Conservation (phyloP, 2,329 filamentous ascomycete species). For the Pyrenophora tritici-repentis region DNA sequence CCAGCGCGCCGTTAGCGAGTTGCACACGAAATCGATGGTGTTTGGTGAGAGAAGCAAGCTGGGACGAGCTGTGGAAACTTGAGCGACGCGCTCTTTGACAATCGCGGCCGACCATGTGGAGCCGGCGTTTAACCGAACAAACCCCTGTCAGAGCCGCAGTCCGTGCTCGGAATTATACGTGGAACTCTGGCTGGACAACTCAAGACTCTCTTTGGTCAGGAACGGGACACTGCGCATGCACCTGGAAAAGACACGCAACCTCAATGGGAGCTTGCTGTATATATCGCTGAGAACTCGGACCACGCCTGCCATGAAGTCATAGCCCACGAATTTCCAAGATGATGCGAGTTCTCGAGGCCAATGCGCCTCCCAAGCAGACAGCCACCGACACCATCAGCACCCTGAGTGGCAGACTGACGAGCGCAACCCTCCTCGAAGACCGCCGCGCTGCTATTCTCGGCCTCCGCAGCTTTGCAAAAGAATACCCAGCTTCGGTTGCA, state of each 20-base stretch:
- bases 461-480: slow-evolving; percentile 92
- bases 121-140: slow-evolving; percentile 30
- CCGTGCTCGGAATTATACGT: slow-evolving; percentile 31
- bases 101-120: slow-evolving; percentile 23
- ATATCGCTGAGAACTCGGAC: neutral
- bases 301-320: slow-evolving; percentile 26
- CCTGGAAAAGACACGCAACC: neutral
- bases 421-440: slow-evolving; percentile 91
- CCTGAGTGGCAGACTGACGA: slow-evolving; percentile 83
- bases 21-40: slow-evolving; percentile 13
- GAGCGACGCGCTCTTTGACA: slow-evolving; percentile 14
- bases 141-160: slow-evolving; percentile 5
- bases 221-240: neutral
- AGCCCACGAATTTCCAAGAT: slow-evolving; percentile 39
- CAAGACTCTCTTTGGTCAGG: neutral
- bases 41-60: slow-evolving; percentile 6
- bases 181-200: slow-evolving; percentile 14
- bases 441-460: slow-evolving; percentile 86
- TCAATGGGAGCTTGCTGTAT: no score
- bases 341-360: slow-evolving; percentile 64
- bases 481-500: slow-evolving; percentile 93
- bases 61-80: neutral
- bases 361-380: slow-evolving; percentile 92
- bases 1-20: slow-evolving; percentile 8
- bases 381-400: slow-evolving; percentile 93